Evolutionary conservation across 1,284 basidiomycete genomes (phyloP).

Genomic region (Hymenochaete sp.): DNA sequence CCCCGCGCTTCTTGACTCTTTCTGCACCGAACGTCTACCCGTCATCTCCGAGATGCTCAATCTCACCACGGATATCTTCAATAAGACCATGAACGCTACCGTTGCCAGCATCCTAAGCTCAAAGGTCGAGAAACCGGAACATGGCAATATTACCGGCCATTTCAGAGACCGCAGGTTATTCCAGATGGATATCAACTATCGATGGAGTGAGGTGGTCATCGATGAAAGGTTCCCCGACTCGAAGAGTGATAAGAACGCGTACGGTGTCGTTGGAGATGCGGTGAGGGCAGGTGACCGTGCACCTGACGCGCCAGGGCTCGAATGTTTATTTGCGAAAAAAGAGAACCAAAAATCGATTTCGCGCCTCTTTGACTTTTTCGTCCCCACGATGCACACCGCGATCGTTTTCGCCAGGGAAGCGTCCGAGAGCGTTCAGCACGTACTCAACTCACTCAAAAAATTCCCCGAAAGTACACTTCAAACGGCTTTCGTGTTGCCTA

Average conservation of each 20-base stretch:
- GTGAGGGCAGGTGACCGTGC: conserved; percentile 6
- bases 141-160: neutral
- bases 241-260: neutral
- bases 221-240: conserved; percentile 9
- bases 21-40: conserved; percentile 30
- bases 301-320: conserved; percentile 1
- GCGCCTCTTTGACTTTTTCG: conserved; percentile 3
- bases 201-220: conserved; percentile 19
- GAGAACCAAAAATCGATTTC: neutral
- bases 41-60: conserved; percentile 32
- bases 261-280: conserved; percentile 1
- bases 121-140: neutral
- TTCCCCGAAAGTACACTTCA: conserved; percentile 9
- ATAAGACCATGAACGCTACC: conserved; percentile 1
- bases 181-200: conserved; percentile 20
- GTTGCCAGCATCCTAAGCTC: neutral
- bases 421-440: neutral
- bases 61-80: conserved; percentile 2
- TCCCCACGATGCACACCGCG: neutral
- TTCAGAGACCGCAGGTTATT: conserved; percentile 8
- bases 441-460: neutral
- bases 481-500: conserved; percentile 7
- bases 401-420: neutral
- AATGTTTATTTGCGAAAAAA: too few relatives aligned
- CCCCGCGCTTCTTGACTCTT: conserved; percentile 28